These are phyloP conservation scores for Miscanthus lutarioriparius DNA, from an alignment of 176 grass and related monocot species.

Conservation along the genomic window DNA sequence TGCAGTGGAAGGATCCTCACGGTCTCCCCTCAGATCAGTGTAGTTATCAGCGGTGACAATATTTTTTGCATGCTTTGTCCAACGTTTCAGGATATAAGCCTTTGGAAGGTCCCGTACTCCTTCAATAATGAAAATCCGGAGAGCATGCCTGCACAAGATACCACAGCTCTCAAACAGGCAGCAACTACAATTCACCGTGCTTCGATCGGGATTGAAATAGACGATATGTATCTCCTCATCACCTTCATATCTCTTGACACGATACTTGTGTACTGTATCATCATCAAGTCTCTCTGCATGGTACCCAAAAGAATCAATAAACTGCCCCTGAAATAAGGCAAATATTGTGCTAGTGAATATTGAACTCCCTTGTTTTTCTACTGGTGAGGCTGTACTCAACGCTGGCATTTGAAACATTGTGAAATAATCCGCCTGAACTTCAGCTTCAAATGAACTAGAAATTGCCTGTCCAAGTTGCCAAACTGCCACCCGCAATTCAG, in stretches of 20 bases:
- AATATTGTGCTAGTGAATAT: conserved; percentile 82
- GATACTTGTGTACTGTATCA: conserved; percentile 50
- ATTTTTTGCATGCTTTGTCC: conserved; percentile 91
- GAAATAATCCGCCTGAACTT: conserved; percentile 73
- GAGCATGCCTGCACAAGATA: conserved; percentile 84
- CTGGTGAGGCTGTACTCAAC: conserved; percentile 72
- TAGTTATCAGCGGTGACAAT: conserved; percentile 54
- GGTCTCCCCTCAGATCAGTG: conserved; percentile 57
- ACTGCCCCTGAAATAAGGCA: conserved; percentile 82
- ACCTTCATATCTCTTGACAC: conserved; percentile 40
- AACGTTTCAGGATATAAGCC: conserved; percentile 84
- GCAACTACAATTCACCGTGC: conserved; percentile 66
- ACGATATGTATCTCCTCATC: conserved; percentile 65
- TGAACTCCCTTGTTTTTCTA: conserved; percentile 71
- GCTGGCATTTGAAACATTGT: conserved; percentile 67
- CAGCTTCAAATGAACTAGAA: conserved; percentile 54
- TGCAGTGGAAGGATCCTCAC: conserved; percentile 51
- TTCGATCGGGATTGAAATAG: conserved; percentile 54
- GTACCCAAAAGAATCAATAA: conserved; percentile 84
- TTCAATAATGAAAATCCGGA: conserved; percentile 78
- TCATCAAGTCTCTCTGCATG: conserved; percentile 82
- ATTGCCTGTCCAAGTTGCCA: conserved; percentile 62
- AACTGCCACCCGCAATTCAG: conserved; percentile 59
- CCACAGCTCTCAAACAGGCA: conserved; percentile 85
- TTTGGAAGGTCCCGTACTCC: conserved; percentile 68